These are phyloP conservation scores for Talaromyces borbonicus DNA, from an alignment of 495 filamentous ascomycete species.

Conservation along the genomic window DNA sequence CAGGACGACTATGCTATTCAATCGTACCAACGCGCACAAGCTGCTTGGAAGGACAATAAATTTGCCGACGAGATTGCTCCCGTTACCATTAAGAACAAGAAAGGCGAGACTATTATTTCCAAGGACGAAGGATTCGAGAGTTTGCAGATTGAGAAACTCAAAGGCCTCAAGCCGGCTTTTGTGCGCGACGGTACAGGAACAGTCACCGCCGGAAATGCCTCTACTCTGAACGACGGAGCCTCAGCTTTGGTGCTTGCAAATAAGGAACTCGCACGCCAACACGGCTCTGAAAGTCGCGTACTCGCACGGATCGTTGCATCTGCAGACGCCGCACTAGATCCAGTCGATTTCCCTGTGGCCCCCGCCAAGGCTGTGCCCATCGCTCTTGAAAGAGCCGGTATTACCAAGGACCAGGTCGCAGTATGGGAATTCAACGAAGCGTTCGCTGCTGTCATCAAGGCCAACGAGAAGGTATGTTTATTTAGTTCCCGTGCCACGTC, in stretches of 20 bases:
- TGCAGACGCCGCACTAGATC: slow-evolving; percentile 86
- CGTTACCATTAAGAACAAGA: slow-evolving; percentile 73
- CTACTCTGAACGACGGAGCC: slow-evolving; percentile 88
- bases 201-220: slow-evolving; percentile 89
- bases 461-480: slow-evolving; percentile 68
- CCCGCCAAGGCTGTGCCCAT: slow-evolving; percentile 87
- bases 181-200: slow-evolving; percentile 73
- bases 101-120: slow-evolving; percentile 67
- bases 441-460: slow-evolving; percentile 92
- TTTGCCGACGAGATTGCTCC: slow-evolving; percentile 84
- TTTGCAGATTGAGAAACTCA: slow-evolving; percentile 74
- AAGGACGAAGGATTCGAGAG: slow-evolving; percentile 84
- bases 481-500: not conserved
- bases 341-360: slow-evolving; percentile 91
- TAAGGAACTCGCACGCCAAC: slow-evolving; percentile 64
- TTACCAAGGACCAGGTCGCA: slow-evolving; percentile 78
- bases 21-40: slow-evolving; percentile 78
- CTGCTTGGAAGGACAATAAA: slow-evolving; percentile 69
- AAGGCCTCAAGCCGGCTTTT: slow-evolving; percentile 84
- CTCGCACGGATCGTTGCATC: slow-evolving; percentile 75
- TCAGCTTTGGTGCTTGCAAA: slow-evolving; percentile 80
- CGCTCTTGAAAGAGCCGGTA: slow-evolving; percentile 78
- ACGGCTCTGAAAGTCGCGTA: slow-evolving; percentile 60
- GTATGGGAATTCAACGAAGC: slow-evolving; percentile 99
- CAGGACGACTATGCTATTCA: slow-evolving; percentile 88